Conservation (phyloP, 2,329 filamentous ascomycete species). For the Lomentospora prolificans region DNA sequence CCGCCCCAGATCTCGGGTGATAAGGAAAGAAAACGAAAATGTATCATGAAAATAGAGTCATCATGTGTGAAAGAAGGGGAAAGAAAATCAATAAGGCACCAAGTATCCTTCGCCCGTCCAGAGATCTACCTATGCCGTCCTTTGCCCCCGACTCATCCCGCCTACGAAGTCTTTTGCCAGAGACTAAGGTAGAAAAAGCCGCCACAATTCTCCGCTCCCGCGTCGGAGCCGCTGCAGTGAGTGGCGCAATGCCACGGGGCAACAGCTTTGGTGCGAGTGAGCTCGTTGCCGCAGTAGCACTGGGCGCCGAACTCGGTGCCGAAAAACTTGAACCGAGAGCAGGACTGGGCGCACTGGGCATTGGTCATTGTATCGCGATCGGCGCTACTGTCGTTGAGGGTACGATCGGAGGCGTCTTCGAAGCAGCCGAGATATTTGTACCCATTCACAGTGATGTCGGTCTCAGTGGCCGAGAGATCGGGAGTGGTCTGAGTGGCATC, state of each 20-base stretch:
- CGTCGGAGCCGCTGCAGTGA: not conserved
- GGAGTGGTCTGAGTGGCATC: not conserved
- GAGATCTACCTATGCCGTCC: too few species aligned
- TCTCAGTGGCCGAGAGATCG: not conserved
- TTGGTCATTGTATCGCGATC: constrained; percentile 40
- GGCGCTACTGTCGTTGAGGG: constrained; percentile 28
- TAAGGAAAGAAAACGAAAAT: not conserved
- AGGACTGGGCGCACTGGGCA: constrained; percentile 35
- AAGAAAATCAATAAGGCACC: too few species aligned
- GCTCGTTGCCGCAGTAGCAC: constrained; percentile 18
- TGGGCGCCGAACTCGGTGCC: constrained; percentile 43
- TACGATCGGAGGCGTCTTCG: constrained; percentile 20
- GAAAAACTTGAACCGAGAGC: constrained; percentile 36
- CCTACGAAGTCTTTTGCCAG: not conserved
- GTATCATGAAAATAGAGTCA: too few species aligned
- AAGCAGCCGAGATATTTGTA: not conserved
- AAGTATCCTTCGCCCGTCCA: too few species aligned
- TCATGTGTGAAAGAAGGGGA: too few species aligned
- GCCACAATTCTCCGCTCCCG: not conserved
- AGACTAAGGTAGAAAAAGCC: constrained; percentile 1
- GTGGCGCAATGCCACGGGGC: not conserved
- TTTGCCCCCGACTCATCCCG: too few species aligned
- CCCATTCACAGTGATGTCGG: not conserved
- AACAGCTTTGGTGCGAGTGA: not conserved
- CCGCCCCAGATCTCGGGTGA: not conserved